Evolutionary conservation across 805 yeast species (phyloP), one percentile per base, ranked within the genome.

Genomic region (Saccharomycopsis fermentans): DNA sequence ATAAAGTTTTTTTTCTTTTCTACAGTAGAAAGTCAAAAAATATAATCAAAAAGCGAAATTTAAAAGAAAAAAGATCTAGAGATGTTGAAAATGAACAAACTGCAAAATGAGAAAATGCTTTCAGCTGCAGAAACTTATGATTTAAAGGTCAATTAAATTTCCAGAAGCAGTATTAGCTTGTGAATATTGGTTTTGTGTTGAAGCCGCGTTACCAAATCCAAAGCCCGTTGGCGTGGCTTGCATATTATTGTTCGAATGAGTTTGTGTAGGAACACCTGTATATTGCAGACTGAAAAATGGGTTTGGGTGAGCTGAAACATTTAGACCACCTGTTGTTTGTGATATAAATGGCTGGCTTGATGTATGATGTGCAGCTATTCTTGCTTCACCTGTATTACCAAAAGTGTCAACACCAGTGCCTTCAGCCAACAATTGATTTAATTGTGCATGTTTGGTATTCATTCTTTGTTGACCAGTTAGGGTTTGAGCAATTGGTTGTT

Each of bases 401-500:
- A 88, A 94, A 0, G 97, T 91, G 73, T 91, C 99, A 59, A 90
- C 76, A 35, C 96, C 97, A 0, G 96, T 88, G 32, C 96, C 97
- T 51, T 82, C 81, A 12, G 94, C 89, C 63, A 92, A 75, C 57
- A 91, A 76, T 57, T 80, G 79, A 73, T 90, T 90, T 67, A 92
- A 79, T 61, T 87, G 91, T 62, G 90, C 75, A 77, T 81, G 72
- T 67, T 80, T 76, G 52, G 81, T 81, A 61, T 81, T 78, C 66
- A 82, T 77, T 59, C 72, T 74, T 66, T 79, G 80, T 29, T 79
- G 75, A 16, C 85, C 85, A 0, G 85, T 80, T 55, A 76, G 71
- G 2, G 76, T 74, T 63, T 73, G 80, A 29, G 69, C 70, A 52
- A 81, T 60, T 55, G 79, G 78, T 62, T 71, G 69, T 11, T 63